These are phyloP conservation scores for Cornus controversa DNA, from an alignment of 148 eudicot genomes.

Conservation along the genomic window DNA sequence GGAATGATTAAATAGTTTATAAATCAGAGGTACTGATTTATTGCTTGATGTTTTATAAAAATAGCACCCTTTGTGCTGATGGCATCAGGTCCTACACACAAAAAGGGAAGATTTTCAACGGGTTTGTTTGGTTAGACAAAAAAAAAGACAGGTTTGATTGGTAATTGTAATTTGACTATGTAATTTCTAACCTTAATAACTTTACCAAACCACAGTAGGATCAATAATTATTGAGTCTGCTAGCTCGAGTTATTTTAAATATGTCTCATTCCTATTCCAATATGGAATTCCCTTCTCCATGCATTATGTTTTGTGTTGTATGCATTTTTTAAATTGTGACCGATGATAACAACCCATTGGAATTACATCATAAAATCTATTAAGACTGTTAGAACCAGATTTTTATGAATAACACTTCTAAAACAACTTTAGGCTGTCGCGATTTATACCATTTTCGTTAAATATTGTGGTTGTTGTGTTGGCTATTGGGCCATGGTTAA, in stretches of 20 bases:
- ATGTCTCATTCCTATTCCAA: neutral
- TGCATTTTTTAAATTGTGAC: too few relatives aligned
- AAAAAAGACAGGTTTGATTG: too few relatives aligned
- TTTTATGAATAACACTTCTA: too few relatives aligned
- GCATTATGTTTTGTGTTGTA: too few relatives aligned
- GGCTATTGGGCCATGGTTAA: too few relatives aligned
- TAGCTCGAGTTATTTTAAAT: neutral
- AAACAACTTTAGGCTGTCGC: neutral
- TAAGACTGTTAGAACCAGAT: neutral
- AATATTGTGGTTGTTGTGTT: too few relatives aligned
- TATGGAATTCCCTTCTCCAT: too few relatives aligned
- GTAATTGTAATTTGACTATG: neutral
- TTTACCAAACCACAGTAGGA: neutral
- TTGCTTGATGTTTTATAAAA: too few relatives aligned
- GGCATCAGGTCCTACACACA: neutral
- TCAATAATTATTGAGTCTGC: neutral
- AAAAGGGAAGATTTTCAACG: neutral
- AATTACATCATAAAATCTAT: neutral
- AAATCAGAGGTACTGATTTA: too few relatives aligned
- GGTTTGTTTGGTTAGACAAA: neutral
- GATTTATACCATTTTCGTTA: too few relatives aligned
- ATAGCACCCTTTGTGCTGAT: neutral
- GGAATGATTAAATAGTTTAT: too few relatives aligned
- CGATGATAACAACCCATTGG: neutral
- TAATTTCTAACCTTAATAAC: neutral